Base-by-base conservation (phyloP, 1,284 basidiomycete genomes). In the Apiotrichum siamense region DNA sequence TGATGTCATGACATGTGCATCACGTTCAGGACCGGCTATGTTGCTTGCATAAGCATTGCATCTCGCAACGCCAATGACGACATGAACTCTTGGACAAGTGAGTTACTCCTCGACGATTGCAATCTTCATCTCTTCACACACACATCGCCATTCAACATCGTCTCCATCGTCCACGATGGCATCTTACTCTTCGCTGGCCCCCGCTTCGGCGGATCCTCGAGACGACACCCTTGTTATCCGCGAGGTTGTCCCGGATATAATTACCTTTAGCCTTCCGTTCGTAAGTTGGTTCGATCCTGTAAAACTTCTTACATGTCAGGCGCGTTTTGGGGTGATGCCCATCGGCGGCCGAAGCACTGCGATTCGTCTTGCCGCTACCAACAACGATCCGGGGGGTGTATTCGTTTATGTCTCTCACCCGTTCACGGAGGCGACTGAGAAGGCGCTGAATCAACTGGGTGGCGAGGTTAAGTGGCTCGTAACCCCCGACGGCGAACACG, bases 381-480 rank as follows among this genome's bases (percentile, higher is more conserved):
- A 80, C 49, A 52, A 47, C 26, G 83, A 84, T n/a, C n/a, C n/a
- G n/a, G n/a, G n/a, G 18, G 83, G 81, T 4, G 82, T 96, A 23
- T 93, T 89, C 83, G 77, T 96, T 1, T 78, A 94, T 27, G 90
- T 88, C 1, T 92, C 88, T 2, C 88, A 88, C 3, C 86, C 88
- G 0, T 75, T 90, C 47, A 82, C 84, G 42, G 74, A 79, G 6
- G 83, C 83, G 32, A 93, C 88, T 2, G 85, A 84, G 67, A 63
- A 76, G 2, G 86, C 82, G 54, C 70, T 94, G 25, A 79, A 84
- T 46, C 78, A 83, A 44, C 75, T 96, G 6, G 89, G 90, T 0
- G 68, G 69, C 5, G 79, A 83, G 31, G 88, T 94, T 26, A 84
- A 84, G 81, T 77, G 75, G 66, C 69, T 80, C 39, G 74, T 77